Evolutionary conservation across 2,329 filamentous ascomycete species (phyloP), one percentile per base, ranked within the genome.

Genomic region (Cadophora sp.): DNA sequence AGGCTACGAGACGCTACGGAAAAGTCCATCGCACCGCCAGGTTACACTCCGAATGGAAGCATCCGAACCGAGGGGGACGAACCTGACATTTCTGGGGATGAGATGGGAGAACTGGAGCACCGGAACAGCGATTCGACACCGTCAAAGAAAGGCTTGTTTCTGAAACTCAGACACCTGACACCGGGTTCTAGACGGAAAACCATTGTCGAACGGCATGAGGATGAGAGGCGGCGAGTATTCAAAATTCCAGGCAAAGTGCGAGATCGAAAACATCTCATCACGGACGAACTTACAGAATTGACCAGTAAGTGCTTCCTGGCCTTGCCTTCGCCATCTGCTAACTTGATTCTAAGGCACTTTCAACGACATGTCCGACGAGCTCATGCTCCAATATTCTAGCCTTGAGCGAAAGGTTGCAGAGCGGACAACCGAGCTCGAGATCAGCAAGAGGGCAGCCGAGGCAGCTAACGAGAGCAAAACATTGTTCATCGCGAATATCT

Each of bases 401-500:
- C 83, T 97, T 0, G 94, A 97, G 78, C 90, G 95, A 66, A 91
- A 95, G 74, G 94, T 97, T 0, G 88, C 88, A 7, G 89, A 94
- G 77, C 86, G 94, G 65, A 97, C 94, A 0, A 87, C 87, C 43
- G 92, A 97, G 79, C 83, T 97, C 0, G 93, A 97, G 76, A 88
- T 93, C 69, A 97, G 91, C 81, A 97, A 97, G 79, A 93, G 93
- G 80, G 93, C 93, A 1, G 94, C 94, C 1, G 94, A 97, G 79
- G 92, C 92, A n/a, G 94, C 94, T 3, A 97, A 97, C 75, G 92
- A 97, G 80, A 97, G 93, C 84, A 99, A 99, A 81, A 98, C 96
- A 0, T 84, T 98, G 9, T 98, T 98, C 81, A 97, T 99, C 71
- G 96, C 96, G 22, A 98, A 98, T 75, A 97, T 98, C 62, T 91